A percentile compares a stretch with the other conserved stretches of the same genome.
These are phyloP conservation scores for Aspergillus wentii DNA, from an alignment of 495 filamentous ascomycete species.

Conservation along the genomic window DNA sequence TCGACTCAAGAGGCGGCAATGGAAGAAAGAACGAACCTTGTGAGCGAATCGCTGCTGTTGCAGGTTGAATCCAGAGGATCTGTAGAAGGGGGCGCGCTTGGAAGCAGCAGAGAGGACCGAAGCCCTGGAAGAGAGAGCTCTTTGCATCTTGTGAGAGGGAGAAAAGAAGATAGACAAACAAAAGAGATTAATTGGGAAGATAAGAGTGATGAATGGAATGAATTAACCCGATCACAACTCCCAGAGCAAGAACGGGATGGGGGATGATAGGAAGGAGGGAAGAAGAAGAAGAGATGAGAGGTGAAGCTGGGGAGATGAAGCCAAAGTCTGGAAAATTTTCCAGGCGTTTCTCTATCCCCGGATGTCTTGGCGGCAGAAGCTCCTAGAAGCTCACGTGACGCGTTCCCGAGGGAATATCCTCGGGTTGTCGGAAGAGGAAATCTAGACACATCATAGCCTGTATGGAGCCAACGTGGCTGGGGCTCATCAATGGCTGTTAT, in stretches of 20 bases:
- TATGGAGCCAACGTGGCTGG: no score
- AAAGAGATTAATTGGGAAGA: conserved; percentile 11
- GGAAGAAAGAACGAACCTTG: conserved; percentile 60
- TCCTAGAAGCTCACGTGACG: conserved; percentile 44
- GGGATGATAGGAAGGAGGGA: conserved; percentile 9
- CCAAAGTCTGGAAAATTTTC: conserved; percentile 50
- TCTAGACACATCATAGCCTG: background rate
- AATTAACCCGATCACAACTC: conserved; percentile 26
- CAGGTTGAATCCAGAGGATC: conserved; percentile 53
- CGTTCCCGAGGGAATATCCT: conserved; percentile 25
- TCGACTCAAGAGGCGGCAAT: conserved; percentile 3
- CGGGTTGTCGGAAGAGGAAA: conserved; percentile 17
- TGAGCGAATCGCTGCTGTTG: conserved; percentile 91
- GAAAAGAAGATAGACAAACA: conserved; percentile 18
- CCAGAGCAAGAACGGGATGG: conserved; percentile 22
- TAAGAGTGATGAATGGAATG: no score
- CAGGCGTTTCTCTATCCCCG: conserved; percentile 42
- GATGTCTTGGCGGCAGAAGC: conserved; percentile 43
- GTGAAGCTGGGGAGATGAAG: conserved; percentile 34
- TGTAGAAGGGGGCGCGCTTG: conserved; percentile 45
- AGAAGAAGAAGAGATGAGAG: conserved; percentile 19
- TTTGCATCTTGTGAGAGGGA: conserved; percentile 60
- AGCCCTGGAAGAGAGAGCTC: conserved; percentile 61
- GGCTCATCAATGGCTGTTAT: no score
- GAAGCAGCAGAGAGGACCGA: conserved; percentile 67